Evolutionary conservation across 495 filamentous ascomycete species (phyloP), one percentile per base, ranked within the genome.

Genomic region (Hypoxylon trugodes): DNA sequence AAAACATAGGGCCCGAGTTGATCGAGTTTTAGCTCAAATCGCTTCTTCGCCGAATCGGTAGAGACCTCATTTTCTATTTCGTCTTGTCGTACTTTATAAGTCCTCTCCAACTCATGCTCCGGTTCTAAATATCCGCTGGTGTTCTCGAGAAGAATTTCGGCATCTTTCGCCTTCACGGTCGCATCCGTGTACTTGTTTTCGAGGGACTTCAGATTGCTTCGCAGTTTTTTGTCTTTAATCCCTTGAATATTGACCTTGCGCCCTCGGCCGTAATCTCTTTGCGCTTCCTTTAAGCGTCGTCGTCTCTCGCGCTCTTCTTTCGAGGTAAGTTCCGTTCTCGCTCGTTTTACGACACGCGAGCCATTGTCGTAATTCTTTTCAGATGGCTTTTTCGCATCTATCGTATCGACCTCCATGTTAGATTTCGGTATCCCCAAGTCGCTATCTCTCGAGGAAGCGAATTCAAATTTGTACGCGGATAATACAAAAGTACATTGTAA

Each of bases 61-160:
- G 86, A 86, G 4, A 97, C 88, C 52, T 85, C 87, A 1, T 84
- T 73, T 61, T 81, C 77, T 61, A 98, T 89, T n/a, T 97, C 91
- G 58, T 90, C 87, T 73, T 98, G 95, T 61, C 88, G 86, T 16
- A 98, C 88, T 75, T 89, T 93, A 76, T 94, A 98, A 10, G 95
- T 98, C 70, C 85, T 79, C 72, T 98, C 95, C 45, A 98, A 82
- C 73, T 90, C 94, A 18, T 79, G 81, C 72, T 98, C 96, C 9
- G 96, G 85, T 73, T 98, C 90, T 32, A 98, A 75, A 65, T 95
- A 95, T 5, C 95, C 95, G 15, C 83, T 79, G n/a, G 87, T 81
- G 68, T 96, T 90, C 73, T 97, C 94, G 32, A 94, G 84, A 38
- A 98, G 80, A 59, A 98, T 96, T 79, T 98, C 96, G 4, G 93